A percentile compares a stretch with the other conserved stretches of the same genome.
Evolutionary conservation across 148 eudicot genomes (phyloP).

Genomic region (Pouteria glomerata): DNA sequence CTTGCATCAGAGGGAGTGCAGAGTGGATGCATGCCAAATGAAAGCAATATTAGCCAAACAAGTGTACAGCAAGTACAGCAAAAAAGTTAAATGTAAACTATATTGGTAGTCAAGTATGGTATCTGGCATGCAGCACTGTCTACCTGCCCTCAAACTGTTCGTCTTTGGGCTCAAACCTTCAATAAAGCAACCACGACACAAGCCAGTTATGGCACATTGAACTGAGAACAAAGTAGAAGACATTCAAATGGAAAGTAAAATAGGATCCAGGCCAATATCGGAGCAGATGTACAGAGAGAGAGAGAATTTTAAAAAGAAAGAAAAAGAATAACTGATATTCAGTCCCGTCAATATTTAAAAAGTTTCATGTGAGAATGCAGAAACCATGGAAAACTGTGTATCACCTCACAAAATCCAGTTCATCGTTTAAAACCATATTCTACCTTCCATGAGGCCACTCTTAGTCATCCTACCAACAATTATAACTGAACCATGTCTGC

Average conservation of each 20-base stretch:
- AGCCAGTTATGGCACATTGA: neutral
- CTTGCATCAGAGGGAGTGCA: neutral
- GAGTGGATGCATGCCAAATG: neutral
- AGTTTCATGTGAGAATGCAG: neutral
- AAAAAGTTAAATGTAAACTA: no score
- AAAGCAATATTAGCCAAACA: no score
- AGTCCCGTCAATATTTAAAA: neutral
- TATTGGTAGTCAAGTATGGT: neutral
- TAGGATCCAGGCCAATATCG: neutral
- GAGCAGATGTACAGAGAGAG: no score
- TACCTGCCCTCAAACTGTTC: neutral
- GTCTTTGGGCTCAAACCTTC: slow-evolving; percentile 1
- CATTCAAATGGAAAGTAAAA: neutral
- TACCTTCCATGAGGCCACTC: neutral
- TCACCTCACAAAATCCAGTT: neutral
- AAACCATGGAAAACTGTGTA: neutral
- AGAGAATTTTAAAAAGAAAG: neutral
- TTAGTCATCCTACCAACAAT: slow-evolving; percentile 2
- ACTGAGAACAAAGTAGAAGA: slow-evolving; percentile 1
- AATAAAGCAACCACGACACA: neutral
- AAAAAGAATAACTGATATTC: neutral
- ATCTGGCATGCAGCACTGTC: neutral
- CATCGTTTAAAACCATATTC: neutral
- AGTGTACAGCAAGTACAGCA: no score
- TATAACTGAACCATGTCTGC: neutral